Evolutionary conservation across 495 filamentous ascomycete genomes (phyloP), one percentile per base, ranked within the genome.

Genomic region (Penicillium paxilli): DNA sequence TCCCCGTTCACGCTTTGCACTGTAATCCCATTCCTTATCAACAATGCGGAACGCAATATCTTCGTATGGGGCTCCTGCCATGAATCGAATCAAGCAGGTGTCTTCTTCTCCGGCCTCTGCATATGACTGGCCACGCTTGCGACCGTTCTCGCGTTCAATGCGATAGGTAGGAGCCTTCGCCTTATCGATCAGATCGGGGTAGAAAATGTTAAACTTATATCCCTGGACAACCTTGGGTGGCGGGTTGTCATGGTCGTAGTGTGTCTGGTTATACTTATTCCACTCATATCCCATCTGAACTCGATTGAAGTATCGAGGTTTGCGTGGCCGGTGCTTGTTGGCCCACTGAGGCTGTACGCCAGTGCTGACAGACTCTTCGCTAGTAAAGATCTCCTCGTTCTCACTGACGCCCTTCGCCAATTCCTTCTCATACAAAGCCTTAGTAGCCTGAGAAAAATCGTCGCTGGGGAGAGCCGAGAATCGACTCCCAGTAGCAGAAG

Each of bases 261-360:
- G 94, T 2, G 94, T 99, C 71, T 99, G 94, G 63, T 99, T 99
- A 78, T 99, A 99, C 67, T 99, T 99, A 69, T 99, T 99, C 94
- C 94, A 99, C 67, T 99, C 94, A 71, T 97, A 99, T 35, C 94
- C 94, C 90, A 96, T 98, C 71, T 96, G 92, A 35, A 97, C 92
- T 19, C 94, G 86, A 66, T 98, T 98, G 80, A 99, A 98, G 73
- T 98, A 98, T 25, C 90, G 83, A 9, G 94, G 95, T 73, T 98
- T 97, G 47, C 94, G 82, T 20, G 95, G 93, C 14, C 92, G 84
- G 64, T 96, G 88, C 69, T 96, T 95, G 66, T 83, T 81, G 14
- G 91, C 89, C 94, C 94, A 99, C 58, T 85, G 83, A 4, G 90
- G 85, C 54, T 84, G 86, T 5, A 75, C 72, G 30, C 80, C 74